Evolutionary conservation across 2,329 filamentous ascomycete genomes (phyloP), one percentile per base, ranked within the genome.

Genomic region (Xylaria sp.): DNA sequence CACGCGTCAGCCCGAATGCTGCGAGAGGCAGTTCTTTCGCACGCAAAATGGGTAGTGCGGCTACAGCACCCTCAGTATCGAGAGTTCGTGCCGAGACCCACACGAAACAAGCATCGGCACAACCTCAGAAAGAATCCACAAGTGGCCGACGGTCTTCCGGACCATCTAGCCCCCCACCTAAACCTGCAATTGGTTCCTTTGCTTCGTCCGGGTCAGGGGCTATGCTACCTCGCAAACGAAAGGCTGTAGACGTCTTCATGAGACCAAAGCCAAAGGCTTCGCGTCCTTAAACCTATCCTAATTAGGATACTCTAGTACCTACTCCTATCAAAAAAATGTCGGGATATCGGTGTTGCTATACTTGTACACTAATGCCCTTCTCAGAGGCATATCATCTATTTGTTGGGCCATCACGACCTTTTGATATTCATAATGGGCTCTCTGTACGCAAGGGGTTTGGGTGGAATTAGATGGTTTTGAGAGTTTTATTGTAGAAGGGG

Each of bases 211-310:
- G 37, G 19, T 5, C 63, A 11, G 67, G 56, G 31, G 62, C 57
- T n/a, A 45, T 50, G 55, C 55, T 59, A 35, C 65, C 50, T 14
- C 69, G 75, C 43, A 84, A 84, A 68, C 78, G 82, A 56, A 82
- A 82, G 38, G 47, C 70, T 0, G 78, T 80, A 4, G 79, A 80
- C 63, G 75, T 84, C n/a, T 85, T 85, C 64, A 83, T 84, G 80
- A 77, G 75, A 46, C 79, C 76, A 5, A 82, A 81, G 72, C 57
- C 68, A 1, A 83, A 79, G 70, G 70, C 69, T 56, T 63, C 49
- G 17, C 63, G 63, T 4, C 21, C 19, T 14, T 65, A 31, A 31
- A 49, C 11, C 19, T 53, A 14, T 31, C 28, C 12, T 21, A 9
- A 25, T 8, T 40, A 4, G 6, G 31, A 19, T 31, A 17, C 9